Evolutionary conservation across 208 protist species (phyloP), one percentile per base, ranked within the genome.

Genomic region (Leptomonas seymouri): DNA sequence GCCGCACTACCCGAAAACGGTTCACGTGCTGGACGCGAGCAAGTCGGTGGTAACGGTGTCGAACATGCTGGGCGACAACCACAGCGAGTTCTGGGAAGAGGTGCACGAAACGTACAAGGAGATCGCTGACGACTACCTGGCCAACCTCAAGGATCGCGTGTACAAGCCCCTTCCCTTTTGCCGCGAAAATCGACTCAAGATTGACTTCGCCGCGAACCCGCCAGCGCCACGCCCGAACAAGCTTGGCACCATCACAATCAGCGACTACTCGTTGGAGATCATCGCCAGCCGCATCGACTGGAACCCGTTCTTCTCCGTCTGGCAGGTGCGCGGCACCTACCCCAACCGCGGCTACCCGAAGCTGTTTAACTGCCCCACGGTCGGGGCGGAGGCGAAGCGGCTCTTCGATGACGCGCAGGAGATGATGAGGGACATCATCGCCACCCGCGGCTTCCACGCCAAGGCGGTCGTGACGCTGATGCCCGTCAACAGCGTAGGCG

Each of bases 21-120:
- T 99, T 18, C 97, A 99, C 75, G 97, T 99, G 39, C 81, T 98
- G 3, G 97, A 99, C 73, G 98, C 98, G 28, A 98, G 93, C 28
- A 94, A 95, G 71, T 84, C 82, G 21, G 97, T 99, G 18, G 72
- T 83, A 25, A 95, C 98, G 1, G 92, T 93, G 30, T 81, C 77
- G n/a, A 81, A 65, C 58, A 79, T 97, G 55, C 69, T 95, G 23
- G 88, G 90, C 50, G 51, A 57, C 46, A 56, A 76, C 39, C 60
- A 65, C 27, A 74, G 89, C 28, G 88, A 95, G 28, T 96, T 90
- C 81, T 79, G 91, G 46, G 88, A 97, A 16, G 95, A 98, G 61
- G 85, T 98, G 30, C 49, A 69, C 21, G 86, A 96, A 20, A 86
- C 87, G 55, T 98, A 98, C 71, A 69, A 93, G 55, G 97, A 98